Conservation (phyloP, 352 stramenopile genomes). For the Phytophthora cryptogea region DNA sequence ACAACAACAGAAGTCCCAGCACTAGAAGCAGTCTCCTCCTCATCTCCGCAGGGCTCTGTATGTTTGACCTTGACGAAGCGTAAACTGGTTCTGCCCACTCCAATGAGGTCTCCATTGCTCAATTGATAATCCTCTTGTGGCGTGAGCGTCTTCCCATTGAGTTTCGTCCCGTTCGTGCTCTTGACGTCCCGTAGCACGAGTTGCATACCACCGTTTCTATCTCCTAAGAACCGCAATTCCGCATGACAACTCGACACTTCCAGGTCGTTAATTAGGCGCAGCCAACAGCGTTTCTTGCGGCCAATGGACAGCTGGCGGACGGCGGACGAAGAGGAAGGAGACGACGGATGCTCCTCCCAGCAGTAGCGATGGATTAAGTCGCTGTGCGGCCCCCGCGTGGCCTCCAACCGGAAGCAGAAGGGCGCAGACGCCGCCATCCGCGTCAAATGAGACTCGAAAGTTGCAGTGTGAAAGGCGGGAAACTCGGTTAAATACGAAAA, state of each 20-base stretch:
- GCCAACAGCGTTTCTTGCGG: slow-evolving; percentile 50
- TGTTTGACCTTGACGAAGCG: slow-evolving; percentile 39
- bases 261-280: slow-evolving; percentile 55
- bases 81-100: slow-evolving; percentile 45
- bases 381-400: slow-evolving; percentile 31
- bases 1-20: neutral
- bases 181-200: slow-evolving; percentile 39
- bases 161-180: slow-evolving; percentile 65
- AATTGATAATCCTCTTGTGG: slow-evolving; percentile 34
- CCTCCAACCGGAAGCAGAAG: slow-evolving; percentile 44
- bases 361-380: slow-evolving; percentile 19
- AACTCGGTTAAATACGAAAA: neutral
- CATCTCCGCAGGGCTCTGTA: slow-evolving; percentile 11
- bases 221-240: slow-evolving; percentile 36
- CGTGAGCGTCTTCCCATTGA: slow-evolving; percentile 45
- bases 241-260: slow-evolving; percentile 66
- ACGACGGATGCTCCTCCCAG: neutral
- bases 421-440: slow-evolving; percentile 16
- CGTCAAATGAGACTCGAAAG: slow-evolving; percentile 10
- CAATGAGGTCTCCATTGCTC: slow-evolving; percentile 44
- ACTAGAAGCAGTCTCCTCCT: slow-evolving; percentile 1
- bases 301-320: slow-evolving; percentile 39
- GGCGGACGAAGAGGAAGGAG: neutral
- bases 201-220: neutral
- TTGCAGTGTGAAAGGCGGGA: slow-evolving; percentile 25